Evolutionary conservation across 2,329 filamentous ascomycete species (phyloP).

Genomic region (Alternaria conjuncta): DNA sequence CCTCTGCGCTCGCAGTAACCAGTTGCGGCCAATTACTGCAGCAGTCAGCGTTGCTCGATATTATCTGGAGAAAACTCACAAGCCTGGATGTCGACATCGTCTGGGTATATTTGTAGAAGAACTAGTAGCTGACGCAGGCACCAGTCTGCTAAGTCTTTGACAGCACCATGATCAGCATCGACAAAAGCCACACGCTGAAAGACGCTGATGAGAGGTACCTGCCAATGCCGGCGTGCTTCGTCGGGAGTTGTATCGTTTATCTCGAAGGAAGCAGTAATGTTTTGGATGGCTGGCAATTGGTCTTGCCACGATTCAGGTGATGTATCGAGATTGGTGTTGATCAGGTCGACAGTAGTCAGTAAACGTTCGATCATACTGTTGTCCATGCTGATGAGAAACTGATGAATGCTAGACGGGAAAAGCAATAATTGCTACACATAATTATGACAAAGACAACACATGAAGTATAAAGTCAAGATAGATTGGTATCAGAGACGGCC

Average conservation of each 20-base stretch:
- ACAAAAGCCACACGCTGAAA: slow-evolving; percentile 59
- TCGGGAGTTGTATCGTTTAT: slow-evolving; percentile 23
- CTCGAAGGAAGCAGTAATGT: slow-evolving; percentile 23
- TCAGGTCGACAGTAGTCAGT: slow-evolving; percentile 38
- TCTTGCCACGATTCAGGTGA: slow-evolving; percentile 41
- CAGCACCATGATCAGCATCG: slow-evolving; percentile 55
- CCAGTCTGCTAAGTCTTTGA: slow-evolving; percentile 58
- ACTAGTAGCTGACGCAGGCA: slow-evolving; percentile 57
- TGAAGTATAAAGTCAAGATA: not conserved
- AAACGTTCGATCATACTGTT: slow-evolving; percentile 16
- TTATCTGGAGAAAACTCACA: slow-evolving; percentile 41
- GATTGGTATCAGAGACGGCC: not conserved
- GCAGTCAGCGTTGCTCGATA: not conserved
- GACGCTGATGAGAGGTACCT: slow-evolving; percentile 44
- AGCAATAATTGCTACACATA: not conserved
- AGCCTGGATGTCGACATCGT: slow-evolving; percentile 52
- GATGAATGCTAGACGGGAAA: not conserved
- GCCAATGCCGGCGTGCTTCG: slow-evolving; percentile 25
- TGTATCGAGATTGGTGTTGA: slow-evolving; percentile 41
- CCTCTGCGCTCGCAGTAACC: slow-evolving; percentile 60
- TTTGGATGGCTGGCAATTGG: slow-evolving; percentile 28
- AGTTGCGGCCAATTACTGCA: slow-evolving; percentile 58
- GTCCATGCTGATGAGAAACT: slow-evolving; percentile 18
- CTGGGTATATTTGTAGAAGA: slow-evolving; percentile 53
- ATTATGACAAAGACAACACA: not conserved